Evolutionary conservation across 108 stramenopile genomes (phyloP).

Genomic region (Fistulifera pelliculosa): DNA sequence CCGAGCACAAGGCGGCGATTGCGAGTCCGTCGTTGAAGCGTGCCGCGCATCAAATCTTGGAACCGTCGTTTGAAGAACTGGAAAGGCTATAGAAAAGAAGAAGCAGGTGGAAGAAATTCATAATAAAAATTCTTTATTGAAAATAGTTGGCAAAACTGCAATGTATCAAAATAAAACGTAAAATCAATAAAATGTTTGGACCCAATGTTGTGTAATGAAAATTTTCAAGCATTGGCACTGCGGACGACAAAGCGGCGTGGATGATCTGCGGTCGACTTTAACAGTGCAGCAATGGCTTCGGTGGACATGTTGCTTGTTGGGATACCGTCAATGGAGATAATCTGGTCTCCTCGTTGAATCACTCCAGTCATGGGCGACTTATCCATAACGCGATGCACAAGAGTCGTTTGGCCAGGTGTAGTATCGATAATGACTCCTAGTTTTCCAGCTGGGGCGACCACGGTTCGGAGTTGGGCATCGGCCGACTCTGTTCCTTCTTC

Average conservation of each 20-base stretch:
- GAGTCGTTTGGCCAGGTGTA: neutral
- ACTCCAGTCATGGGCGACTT: neutral
- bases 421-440: constrained; percentile 2
- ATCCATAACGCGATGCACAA: neutral
- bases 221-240: neutral
- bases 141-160: neutral
- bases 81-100: constrained; percentile 13
- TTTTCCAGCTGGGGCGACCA: neutral
- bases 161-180: neutral
- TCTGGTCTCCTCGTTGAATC: neutral
- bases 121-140: neutral
- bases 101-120: constrained; percentile 8
- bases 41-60: constrained; percentile 49
- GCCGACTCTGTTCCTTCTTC: no score
- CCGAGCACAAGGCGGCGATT: constrained; percentile 46
- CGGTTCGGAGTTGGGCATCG: neutral
- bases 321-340: neutral
- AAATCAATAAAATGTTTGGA: neutral
- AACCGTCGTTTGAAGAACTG: constrained; percentile 38
- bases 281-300: neutral
- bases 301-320: neutral
- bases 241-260: constrained; percentile 1
- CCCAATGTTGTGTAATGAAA: no score
- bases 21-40: constrained; percentile 39
- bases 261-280: neutral